Percentiles rank a stretch among this genome's conserved stretches.
Conservation (phyloP, 257 asterid genomes). For the Fraxinus pennsylvanica region DNA sequence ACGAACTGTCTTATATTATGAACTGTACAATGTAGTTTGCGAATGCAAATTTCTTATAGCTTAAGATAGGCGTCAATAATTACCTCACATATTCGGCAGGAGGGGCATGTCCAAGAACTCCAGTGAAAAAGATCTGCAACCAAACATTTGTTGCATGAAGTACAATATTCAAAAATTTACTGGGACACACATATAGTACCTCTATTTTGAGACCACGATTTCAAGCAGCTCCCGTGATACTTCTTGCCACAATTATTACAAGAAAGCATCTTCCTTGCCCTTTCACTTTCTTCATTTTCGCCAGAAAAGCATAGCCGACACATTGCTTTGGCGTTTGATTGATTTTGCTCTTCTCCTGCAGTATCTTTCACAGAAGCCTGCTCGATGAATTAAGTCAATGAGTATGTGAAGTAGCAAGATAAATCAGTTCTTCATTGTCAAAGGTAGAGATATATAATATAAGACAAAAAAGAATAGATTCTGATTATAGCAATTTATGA, state of each 20-base stretch:
- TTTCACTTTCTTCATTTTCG: slow-evolving; percentile 84
- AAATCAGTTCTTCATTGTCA: not conserved
- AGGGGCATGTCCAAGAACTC: slow-evolving; percentile 98
- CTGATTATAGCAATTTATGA: not conserved
- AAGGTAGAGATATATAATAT: not conserved
- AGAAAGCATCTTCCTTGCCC: slow-evolving; percentile 83
- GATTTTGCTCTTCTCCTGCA: slow-evolving; percentile 72
- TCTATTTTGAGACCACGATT: slow-evolving; percentile 87
- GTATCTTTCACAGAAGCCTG: slow-evolving; percentile 57
- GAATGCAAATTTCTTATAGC: slow-evolving; percentile 8
- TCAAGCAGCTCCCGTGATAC: slow-evolving; percentile 86
- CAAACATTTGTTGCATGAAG: slow-evolving; percentile 26
- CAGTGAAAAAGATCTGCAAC: slow-evolving; percentile 90
- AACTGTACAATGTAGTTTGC: slow-evolving; percentile 9
- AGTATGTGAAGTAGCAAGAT: slow-evolving; percentile 17
- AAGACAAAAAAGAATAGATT: not conserved
- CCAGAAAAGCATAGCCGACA: slow-evolving; percentile 90
- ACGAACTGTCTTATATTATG: slow-evolving; percentile 3
- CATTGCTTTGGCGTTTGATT: slow-evolving; percentile 67
- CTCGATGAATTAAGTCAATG: slow-evolving; percentile 21
- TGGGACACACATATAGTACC: slow-evolving; percentile 44
- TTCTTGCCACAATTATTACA: slow-evolving; percentile 88
- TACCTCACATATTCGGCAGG: slow-evolving; percentile 96
- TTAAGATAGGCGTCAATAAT: slow-evolving; percentile 21
- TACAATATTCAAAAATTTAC: slow-evolving; percentile 18